Base-by-base conservation (phyloP, 805 yeast species). In the Yueomyces sp. region DNA sequence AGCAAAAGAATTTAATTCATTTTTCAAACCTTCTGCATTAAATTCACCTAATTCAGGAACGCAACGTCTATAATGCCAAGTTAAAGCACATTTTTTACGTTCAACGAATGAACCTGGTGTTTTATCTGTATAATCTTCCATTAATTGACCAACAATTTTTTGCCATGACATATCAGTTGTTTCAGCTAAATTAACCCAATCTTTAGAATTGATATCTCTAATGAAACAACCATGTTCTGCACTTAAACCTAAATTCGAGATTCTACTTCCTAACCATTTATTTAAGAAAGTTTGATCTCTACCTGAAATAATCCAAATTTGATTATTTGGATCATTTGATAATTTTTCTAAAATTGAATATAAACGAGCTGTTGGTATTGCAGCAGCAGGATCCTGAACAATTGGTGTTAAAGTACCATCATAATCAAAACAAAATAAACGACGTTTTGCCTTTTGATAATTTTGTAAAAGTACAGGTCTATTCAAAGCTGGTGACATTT, bases 151-250 rank as follows among this genome's bases (percentile, higher is more conserved):
- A 12, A 87, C 97, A 44, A 76, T 77, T n/a, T 64, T 59, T 63
- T 87, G 95, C 99, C 99, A 92, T 28, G 87, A 71, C 96, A 92
- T 87, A 63, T 92, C 96, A 50, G 79, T 68, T 40, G 76, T 66
- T 42, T 79, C 87, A 9, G 95, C 81, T 44, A 92, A 70, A 56
- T 92, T 92, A 33, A 77, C 74, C 99, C 99, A 92, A 11, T 70
- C 63, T 11, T 65, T 62, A 2, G 69, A 56, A 7, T 78, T 77
- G n/a, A 81, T 73, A 50, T 76, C 81, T 57, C 82, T 83, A 73
- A 90, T 74, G 56, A 92, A 92, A 56, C 96, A 90, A 5, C 99
- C 99, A 61, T 92, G 99, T 59, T 92, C 99, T 0, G 98, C 97
- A 46, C 94, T 81, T 43, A 92, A 69, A 1, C 96, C 96, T 33